Evolutionary conservation across 805 yeast species (phyloP), one percentile per base, ranked within the genome.

Genomic region (Lipomyces orientalis): DNA sequence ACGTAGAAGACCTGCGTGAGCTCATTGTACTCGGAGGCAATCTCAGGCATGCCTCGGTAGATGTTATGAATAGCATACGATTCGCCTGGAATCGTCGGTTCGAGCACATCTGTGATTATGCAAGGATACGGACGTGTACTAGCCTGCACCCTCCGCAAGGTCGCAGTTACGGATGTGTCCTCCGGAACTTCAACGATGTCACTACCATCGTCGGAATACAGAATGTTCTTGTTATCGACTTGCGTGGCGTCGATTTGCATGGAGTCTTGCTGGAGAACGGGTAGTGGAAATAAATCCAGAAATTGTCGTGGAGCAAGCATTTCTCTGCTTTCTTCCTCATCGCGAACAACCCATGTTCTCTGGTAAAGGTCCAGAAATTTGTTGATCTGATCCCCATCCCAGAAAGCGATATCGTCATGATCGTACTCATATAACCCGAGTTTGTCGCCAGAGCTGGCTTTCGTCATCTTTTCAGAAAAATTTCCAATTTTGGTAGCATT

Each of bases 321-420:
- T 39, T 52, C 64, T n/a, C 61, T 55, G 3, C 49, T 65, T 57
- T 67, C 67, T 22, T 54, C 66, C 19, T 54, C 63, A 34, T 68
- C 71, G 5, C 16, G 31, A 25, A 64, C 57, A 19, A 64, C 37
- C 70, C 70, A 67, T 19, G 68, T 61, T 12, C 10, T 34, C 31
- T 65, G 64, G 52, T 66, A 69, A 39, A 63, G 67, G 19, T 69
- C 60, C 35, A 69, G n/a, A 60, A 69, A 69, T 25, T 52, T 14
- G 19, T 51, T 54, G 8, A 60, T 60, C 54, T 60, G 58, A 29
- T 43, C 62, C 12, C 58, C 22, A 54, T 22, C 54, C 72, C 72
- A 69, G 29, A 64, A 57, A 9, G 64, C 66, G 12, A 58, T 58
- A 22, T 67, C 67, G 33, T 66, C 64, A 22, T 43, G 4, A 22